Conservation (phyloP, 768 basidiomycete genomes). For the Termitomyces sp. region DNA sequence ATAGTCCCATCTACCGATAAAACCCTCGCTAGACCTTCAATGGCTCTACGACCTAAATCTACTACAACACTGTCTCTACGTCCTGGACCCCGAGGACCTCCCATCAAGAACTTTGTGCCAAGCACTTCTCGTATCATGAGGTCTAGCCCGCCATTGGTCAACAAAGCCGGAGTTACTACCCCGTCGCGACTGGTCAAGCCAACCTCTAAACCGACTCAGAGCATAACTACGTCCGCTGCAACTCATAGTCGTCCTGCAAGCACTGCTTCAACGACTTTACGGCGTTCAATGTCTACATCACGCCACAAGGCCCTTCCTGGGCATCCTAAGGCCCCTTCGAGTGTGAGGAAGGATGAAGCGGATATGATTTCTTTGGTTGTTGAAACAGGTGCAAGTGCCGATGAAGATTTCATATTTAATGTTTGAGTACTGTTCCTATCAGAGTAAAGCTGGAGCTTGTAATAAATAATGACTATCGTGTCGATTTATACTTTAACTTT, state of each 20-base stretch:
- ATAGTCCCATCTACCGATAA: background rate
- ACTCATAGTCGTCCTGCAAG: conserved; percentile 3
- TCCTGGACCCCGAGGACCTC: background rate
- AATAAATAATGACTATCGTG: background rate
- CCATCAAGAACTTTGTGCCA: background rate
- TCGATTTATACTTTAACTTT: background rate
- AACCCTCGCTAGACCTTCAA: background rate
- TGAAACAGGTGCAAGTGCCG: background rate
- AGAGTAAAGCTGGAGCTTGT: background rate
- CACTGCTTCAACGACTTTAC: background rate
- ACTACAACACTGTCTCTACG: background rate
- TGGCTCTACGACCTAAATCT: background rate
- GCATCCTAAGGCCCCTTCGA: background rate
- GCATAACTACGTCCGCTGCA: conserved; percentile 1
- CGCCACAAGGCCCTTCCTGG: conserved; percentile 1
- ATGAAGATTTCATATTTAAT: conserved; percentile 22
- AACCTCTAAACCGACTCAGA: background rate
- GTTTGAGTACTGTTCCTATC: conserved; percentile 11
- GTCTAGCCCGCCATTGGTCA: background rate
- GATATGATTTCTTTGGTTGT: conserved; percentile 5
- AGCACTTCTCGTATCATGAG: background rate
- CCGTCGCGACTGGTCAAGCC: background rate
- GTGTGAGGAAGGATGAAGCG: background rate
- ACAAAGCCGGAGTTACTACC: background rate
- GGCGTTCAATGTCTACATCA: conserved; percentile 9